Evolutionary conservation across 306 rosid species (phyloP).

Genomic region (Comarum palustre): DNA sequence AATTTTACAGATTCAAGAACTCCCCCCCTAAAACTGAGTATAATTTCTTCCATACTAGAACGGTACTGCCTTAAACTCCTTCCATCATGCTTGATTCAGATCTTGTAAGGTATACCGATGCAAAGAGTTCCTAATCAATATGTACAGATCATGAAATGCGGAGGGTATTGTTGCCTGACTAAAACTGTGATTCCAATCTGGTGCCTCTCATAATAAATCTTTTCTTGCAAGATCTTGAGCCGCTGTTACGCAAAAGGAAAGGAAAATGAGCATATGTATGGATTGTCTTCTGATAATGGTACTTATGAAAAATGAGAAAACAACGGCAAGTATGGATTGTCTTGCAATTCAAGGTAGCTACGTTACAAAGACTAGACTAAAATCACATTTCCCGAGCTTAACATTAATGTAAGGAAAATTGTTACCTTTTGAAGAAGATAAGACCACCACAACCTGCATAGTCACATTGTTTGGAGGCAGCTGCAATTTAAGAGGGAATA

Average conservation of each 20-base stretch:
- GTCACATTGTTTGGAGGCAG: conserved; percentile 87
- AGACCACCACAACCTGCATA: conserved; percentile 70
- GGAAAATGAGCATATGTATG: not conserved
- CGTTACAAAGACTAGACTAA: not conserved
- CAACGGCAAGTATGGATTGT: not conserved
- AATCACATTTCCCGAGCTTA: not conserved
- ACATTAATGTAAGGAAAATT: not conserved
- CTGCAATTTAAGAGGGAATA: conserved; percentile 83
- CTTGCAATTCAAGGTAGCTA: not conserved
- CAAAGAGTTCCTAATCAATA: conserved; percentile 23
- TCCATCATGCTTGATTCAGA: conserved; percentile 10
- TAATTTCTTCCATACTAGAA: conserved; percentile 5
- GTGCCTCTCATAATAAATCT: conserved; percentile 48
- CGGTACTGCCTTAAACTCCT: not conserved
- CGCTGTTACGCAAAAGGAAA: conserved; percentile 41
- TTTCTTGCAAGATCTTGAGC: conserved; percentile 46
- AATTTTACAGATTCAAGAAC: not conserved
- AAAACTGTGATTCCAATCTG: conserved; percentile 23
- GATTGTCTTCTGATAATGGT: not conserved
- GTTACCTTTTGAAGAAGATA: conserved; percentile 56
- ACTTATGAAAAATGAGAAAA: not conserved
- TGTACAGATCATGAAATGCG: conserved; percentile 24
- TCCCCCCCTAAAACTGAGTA: not conserved
- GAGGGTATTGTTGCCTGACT: conserved; percentile 15
- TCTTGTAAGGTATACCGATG: conserved; percentile 11